Percentiles rank a stretch among this genome's conserved stretches.
These are phyloP conservation scores for Aleurites moluccanus DNA, from an alignment of 441 rosid genomes.

Conservation along the genomic window DNA sequence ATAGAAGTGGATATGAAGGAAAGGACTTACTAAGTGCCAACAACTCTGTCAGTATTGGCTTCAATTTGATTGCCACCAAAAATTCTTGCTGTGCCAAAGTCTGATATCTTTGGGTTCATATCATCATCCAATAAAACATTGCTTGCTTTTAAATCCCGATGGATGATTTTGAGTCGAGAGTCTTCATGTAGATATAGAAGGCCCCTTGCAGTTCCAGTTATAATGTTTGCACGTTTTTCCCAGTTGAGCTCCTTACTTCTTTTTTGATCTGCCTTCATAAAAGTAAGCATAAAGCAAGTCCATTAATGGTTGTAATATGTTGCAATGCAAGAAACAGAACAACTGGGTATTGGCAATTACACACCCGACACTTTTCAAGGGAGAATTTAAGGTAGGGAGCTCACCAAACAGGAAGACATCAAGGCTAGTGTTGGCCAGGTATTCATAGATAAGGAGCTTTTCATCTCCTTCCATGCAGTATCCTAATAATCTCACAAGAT, in stretches of 20 bases:
- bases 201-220: constrained; percentile 50
- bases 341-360: not conserved
- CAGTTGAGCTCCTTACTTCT: constrained; percentile 34
- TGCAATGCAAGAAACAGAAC: not conserved
- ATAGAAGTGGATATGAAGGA: not conserved
- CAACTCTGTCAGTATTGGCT: constrained; percentile 50
- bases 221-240: constrained; percentile 39
- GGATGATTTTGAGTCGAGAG: constrained; percentile 48
- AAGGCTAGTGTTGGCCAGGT: constrained; percentile 48
- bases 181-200: constrained; percentile 49
- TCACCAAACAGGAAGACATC: constrained; percentile 47
- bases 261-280: constrained; percentile 27
- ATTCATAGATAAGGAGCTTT: constrained; percentile 57
- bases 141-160: constrained; percentile 55
- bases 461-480: constrained; percentile 50
- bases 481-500: constrained; percentile 55
- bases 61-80: constrained; percentile 46
- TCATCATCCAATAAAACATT: constrained; percentile 48
- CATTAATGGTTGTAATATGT: not conserved
- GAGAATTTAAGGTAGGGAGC: not conserved
- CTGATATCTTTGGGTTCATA: constrained; percentile 56
- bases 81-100: constrained; percentile 55
- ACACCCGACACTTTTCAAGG: not conserved
- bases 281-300: not conserved
- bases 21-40: constrained; percentile 49